Evolutionary conservation across 2,329 filamentous ascomycete genomes (phyloP).

Genomic region (Fusarium temperatum): DNA sequence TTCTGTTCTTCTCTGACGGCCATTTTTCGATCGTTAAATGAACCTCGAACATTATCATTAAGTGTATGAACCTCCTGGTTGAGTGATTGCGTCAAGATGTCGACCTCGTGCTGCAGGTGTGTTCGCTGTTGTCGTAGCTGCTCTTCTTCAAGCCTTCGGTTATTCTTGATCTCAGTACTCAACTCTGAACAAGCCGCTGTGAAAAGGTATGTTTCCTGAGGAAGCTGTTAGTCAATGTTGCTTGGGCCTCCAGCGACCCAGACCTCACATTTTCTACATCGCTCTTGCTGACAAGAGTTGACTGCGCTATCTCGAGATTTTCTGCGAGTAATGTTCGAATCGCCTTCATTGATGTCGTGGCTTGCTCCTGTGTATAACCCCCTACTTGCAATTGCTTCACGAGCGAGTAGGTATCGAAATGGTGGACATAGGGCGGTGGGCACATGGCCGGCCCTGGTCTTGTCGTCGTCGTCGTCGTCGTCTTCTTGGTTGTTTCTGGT

Average conservation of each 20-base stretch:
- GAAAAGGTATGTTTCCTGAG: constrained; percentile 87
- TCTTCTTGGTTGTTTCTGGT: constrained; percentile 48
- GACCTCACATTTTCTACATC: constrained; percentile 80
- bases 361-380: constrained; percentile 78
- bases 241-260: background rate
- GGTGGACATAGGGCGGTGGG: constrained; percentile 85
- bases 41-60: constrained; percentile 90
- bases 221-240: constrained; percentile 19
- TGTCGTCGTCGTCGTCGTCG: constrained; percentile 8
- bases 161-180: constrained; percentile 83
- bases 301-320: constrained; percentile 83
- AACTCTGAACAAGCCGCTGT: constrained; percentile 93
- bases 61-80: constrained; percentile 83
- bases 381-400: constrained; percentile 81
- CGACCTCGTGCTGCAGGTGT: constrained; percentile 92
- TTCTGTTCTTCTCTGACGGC: constrained; percentile 88
- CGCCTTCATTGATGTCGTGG: constrained; percentile 91
- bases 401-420: constrained; percentile 94
- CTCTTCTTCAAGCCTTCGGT: constrained; percentile 79
- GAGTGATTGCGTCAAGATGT: constrained; percentile 85
- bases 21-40: constrained; percentile 98
- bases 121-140: constrained; percentile 83
- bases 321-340: constrained; percentile 79
- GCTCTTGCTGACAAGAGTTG: constrained; percentile 85
- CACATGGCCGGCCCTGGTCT: constrained; percentile 71